A percentile compares a stretch with the other conserved stretches of the same genome.
Evolutionary conservation across 768 basidiomycete species (phyloP).

Genomic region (Favolaschia claudopus): DNA sequence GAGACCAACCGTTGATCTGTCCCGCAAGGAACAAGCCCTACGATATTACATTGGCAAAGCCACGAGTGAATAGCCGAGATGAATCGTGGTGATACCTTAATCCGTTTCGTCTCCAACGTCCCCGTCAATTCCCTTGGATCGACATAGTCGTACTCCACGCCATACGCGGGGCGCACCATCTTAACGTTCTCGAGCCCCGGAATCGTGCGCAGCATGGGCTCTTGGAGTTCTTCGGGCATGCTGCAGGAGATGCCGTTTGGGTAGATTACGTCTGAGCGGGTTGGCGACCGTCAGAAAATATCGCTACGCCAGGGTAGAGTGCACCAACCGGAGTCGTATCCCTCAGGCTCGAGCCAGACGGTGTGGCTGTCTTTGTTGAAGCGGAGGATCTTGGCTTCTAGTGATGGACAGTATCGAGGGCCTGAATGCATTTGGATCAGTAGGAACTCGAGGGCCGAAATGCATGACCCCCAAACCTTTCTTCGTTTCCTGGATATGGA

Average conservation of each 20-base stretch:
- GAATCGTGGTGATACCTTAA: slow-evolving; percentile 52
- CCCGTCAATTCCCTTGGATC: slow-evolving; percentile 83
- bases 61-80: background rate
- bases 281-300: slow-evolving; percentile 8
- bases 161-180: slow-evolving; percentile 88
- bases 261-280: slow-evolving; percentile 79
- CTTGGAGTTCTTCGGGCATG: slow-evolving; percentile 86
- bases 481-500: slow-evolving; percentile 90
- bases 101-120: slow-evolving; percentile 87
- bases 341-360: slow-evolving; percentile 93
- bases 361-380: slow-evolving; percentile 78
- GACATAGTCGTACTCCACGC: slow-evolving; percentile 92
- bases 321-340: slow-evolving; percentile 79
- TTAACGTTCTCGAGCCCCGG: slow-evolving; percentile 85
- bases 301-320: too few relatives aligned
- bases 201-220: slow-evolving; percentile 83
- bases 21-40: slow-evolving; percentile 89
- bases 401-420: slow-evolving; percentile 90
- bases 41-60: background rate
- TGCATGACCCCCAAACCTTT: slow-evolving; percentile 62
- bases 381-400: slow-evolving; percentile 86
- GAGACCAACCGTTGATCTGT: slow-evolving; percentile 85
- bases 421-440: slow-evolving; percentile 49
- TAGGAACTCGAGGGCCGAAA: background rate
- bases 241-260: slow-evolving; percentile 91